Conservation (phyloP, 2,329 filamentous ascomycete species). For the Colletotrichum graminicola region DNA sequence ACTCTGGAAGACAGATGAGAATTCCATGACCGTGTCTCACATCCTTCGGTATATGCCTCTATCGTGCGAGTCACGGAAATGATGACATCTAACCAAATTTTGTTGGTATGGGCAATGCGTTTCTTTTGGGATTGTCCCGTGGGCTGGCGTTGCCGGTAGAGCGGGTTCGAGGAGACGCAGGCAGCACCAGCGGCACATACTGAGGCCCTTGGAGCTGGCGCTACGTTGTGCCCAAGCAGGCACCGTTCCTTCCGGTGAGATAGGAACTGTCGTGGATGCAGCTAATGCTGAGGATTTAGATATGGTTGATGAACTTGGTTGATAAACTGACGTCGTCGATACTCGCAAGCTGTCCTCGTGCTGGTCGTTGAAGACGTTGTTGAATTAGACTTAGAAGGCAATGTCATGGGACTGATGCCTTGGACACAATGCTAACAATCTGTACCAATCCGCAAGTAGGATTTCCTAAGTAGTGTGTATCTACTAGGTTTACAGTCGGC, state of each 20-base stretch:
- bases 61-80: background rate
- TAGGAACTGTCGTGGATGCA: background rate
- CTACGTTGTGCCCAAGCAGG: constrained; percentile 16
- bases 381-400: background rate
- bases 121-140: background rate
- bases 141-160: constrained; percentile 11
- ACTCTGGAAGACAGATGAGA: too few relatives aligned
- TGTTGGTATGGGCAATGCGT: background rate
- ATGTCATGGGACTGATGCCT: constrained; percentile 2
- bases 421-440: background rate
- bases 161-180: constrained; percentile 16
- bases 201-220: constrained; percentile 5
- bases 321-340: background rate
- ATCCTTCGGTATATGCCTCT: background rate
- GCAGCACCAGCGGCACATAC: constrained; percentile 3
- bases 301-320: background rate
- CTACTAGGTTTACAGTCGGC: constrained; percentile 19
- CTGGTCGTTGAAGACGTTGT: background rate
- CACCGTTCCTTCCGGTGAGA: background rate
- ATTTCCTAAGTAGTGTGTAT: background rate
- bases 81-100: too few relatives aligned
- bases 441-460: background rate
- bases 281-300: background rate
- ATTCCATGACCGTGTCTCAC: background rate
- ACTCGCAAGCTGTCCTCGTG: background rate